Evolutionary conservation across 495 filamentous ascomycete species (phyloP).

Genomic region (Penicillium pulvis): DNA sequence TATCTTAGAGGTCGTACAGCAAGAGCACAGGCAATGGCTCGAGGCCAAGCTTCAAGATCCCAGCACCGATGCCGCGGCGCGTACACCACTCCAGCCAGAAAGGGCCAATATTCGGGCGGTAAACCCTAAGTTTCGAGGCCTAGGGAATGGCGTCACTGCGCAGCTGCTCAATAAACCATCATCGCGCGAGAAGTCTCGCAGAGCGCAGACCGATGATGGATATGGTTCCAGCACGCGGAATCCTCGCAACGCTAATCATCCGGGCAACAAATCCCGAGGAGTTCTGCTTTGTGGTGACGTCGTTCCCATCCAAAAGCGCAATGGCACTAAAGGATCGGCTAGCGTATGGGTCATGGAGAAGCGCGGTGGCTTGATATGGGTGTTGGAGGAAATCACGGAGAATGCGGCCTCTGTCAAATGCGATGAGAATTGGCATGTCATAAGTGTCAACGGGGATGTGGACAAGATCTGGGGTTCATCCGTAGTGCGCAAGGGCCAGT

Average conservation of each 20-base stretch:
- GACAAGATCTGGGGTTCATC: slow-evolving; percentile 81
- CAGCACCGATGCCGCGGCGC: slow-evolving; percentile 50
- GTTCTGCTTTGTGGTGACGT: slow-evolving; percentile 96
- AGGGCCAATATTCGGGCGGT: slow-evolving; percentile 41
- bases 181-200: slow-evolving; percentile 62
- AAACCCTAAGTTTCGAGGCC: slow-evolving; percentile 55
- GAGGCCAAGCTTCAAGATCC: slow-evolving; percentile 75
- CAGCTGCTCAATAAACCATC: slow-evolving; percentile 85
- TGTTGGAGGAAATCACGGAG: slow-evolving; percentile 95
- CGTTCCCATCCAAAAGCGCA: slow-evolving; percentile 92
- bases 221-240: slow-evolving; percentile 66
- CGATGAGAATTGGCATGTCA: slow-evolving; percentile 72
- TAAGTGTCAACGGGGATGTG: slow-evolving; percentile 65
- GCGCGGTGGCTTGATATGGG: slow-evolving; percentile 90
- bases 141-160: slow-evolving; percentile 82
- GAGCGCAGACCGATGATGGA: slow-evolving; percentile 75
- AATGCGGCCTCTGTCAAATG: slow-evolving; percentile 76
- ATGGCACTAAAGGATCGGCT: slow-evolving; percentile 86
- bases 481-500: slow-evolving; percentile 62
- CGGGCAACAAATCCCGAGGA: slow-evolving; percentile 76
- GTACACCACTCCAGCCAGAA: slow-evolving; percentile 36
- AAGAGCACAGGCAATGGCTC: slow-evolving; percentile 87
- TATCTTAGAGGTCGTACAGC: slow-evolving; percentile 90
- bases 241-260: slow-evolving; percentile 53
- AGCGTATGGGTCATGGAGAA: slow-evolving; percentile 99